phyloP scores from a whole-genome alignment of 1,284 basidiomycete genomes.

The Limonomyces culmigenus region DNA sequence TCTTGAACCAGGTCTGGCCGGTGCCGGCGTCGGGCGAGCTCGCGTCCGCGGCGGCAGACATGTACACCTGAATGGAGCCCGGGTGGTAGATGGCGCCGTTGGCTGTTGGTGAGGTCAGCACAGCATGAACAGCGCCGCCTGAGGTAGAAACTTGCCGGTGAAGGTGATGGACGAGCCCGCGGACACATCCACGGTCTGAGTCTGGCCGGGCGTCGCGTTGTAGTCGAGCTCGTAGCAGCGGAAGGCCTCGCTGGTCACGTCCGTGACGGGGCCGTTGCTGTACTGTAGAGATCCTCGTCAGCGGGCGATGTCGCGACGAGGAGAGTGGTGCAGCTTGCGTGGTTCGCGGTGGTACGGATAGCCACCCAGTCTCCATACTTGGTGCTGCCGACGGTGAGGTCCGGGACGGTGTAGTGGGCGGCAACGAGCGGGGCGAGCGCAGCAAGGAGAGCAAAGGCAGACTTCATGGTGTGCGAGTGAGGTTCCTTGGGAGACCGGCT shows the following conservation, averaged over 20 bases:
- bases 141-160: slow-evolving; percentile 18
- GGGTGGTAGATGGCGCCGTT: slow-evolving; percentile 19
- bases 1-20: slow-evolving; percentile 31
- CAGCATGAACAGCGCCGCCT: slow-evolving; percentile 21
- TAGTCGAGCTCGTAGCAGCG: slow-evolving; percentile 27
- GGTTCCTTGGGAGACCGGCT: too few species aligned
- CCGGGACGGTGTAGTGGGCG: slow-evolving; percentile 21
- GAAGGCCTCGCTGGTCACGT: slow-evolving; percentile 17
- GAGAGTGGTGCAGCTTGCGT: slow-evolving; percentile 11
- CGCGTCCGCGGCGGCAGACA: slow-evolving; percentile 25
- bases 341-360: slow-evolving; percentile 25
- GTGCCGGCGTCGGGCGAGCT: slow-evolving; percentile 22
- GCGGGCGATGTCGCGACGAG: background rate
- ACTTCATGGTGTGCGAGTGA: too few species aligned
- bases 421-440: too few species aligned
- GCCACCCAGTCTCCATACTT: slow-evolving; percentile 21
- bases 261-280: slow-evolving; percentile 18
- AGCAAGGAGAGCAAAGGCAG: too few species aligned
- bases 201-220: slow-evolving; percentile 4
- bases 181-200: slow-evolving; percentile 26
- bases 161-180: slow-evolving; percentile 19
- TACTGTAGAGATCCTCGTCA: background rate
- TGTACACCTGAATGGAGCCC: slow-evolving; percentile 24
- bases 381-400: slow-evolving; percentile 17
- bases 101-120: slow-evolving; percentile 10